Percentiles rank a stretch among this genome's conserved stretches.
phyloP scores from a whole-genome alignment of 1,284 basidiomycete genomes.

The Marasmius oreades region DNA sequence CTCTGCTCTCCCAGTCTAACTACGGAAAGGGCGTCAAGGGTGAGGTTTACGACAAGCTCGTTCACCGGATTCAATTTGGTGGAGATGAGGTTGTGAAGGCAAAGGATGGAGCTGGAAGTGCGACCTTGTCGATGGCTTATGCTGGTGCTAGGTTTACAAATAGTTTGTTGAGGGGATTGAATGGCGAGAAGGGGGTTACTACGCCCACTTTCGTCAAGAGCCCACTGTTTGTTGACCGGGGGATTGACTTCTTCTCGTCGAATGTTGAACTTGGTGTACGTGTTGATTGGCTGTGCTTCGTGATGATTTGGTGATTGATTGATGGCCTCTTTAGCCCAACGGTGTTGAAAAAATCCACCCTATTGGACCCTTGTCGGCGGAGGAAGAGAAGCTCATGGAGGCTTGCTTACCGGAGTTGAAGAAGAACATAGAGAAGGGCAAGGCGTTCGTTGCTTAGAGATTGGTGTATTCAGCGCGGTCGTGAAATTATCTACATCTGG shows the following conservation, averaged over 20 bases:
- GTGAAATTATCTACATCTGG: no score
- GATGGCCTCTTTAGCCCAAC: conserved; percentile 47
- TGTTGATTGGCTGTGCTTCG: conserved; percentile 16
- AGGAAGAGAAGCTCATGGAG: conserved; percentile 85
- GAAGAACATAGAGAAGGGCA: conserved; percentile 97
- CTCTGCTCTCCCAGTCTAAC: conserved; percentile 89
- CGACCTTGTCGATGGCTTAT: conserved; percentile 90
- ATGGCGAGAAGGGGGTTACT: conserved; percentile 85
- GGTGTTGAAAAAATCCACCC: conserved; percentile 91
- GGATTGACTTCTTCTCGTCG: conserved; percentile 85
- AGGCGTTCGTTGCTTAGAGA: conserved; percentile 64
- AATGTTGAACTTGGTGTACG: conserved; percentile 83
- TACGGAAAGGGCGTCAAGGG: conserved; percentile 53
- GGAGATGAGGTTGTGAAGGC: conserved; percentile 93
- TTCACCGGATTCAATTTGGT: conserved; percentile 94
- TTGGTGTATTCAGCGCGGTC: no score
- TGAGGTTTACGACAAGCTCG: conserved; percentile 57
- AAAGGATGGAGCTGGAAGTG: conserved; percentile 85
- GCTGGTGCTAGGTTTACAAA: conserved; percentile 84
- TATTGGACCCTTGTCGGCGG: conserved; percentile 69
- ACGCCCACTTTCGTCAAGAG: conserved; percentile 81
- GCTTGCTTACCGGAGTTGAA: conserved; percentile 90
- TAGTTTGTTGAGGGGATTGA: conserved; percentile 81
- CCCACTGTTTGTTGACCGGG: conserved; percentile 67
- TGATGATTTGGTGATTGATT: conserved; percentile 7